Conservation (phyloP, 805 yeast genomes). For the Sungouiozyma intestinalis region DNA sequence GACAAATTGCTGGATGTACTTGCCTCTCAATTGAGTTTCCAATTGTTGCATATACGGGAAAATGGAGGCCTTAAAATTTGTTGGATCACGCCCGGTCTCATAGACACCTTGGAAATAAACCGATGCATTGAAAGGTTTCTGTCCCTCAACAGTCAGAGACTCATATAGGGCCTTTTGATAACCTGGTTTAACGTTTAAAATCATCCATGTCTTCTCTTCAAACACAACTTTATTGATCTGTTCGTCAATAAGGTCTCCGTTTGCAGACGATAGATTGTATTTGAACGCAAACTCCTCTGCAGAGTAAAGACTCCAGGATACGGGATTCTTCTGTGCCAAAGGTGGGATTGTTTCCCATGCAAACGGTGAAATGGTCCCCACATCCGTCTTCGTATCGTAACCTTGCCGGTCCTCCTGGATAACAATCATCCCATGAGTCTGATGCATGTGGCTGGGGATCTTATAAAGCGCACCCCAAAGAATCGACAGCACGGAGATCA, state of each 20-base stretch:
- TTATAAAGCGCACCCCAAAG: slow-evolving; percentile 31
- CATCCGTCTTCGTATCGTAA: slow-evolving; percentile 1
- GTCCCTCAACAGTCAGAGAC: slow-evolving; percentile 1
- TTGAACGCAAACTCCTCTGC: slow-evolving; percentile 16
- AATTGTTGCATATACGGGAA: slow-evolving; percentile 15
- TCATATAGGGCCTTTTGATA: neutral
- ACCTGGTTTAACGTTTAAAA: slow-evolving; percentile 36
- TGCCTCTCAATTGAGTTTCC: neutral
- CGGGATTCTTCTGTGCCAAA: slow-evolving; percentile 9
- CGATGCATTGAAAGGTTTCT: slow-evolving; percentile 4
- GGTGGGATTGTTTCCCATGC: slow-evolving; percentile 2
- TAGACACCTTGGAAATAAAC: slow-evolving; percentile 33
- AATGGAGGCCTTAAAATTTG: slow-evolving; percentile 37
- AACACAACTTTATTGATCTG: slow-evolving; percentile 38
- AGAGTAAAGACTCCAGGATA: slow-evolving; percentile 25
- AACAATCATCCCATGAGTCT: slow-evolving; percentile 24
- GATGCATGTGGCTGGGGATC: slow-evolving; percentile 12
- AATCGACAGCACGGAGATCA: slow-evolving; percentile 17
- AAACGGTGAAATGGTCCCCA: slow-evolving; percentile 8
- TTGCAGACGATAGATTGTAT: slow-evolving; percentile 8
- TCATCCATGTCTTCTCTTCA: slow-evolving; percentile 52
- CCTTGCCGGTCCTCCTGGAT: slow-evolving; percentile 20
- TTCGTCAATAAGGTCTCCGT: slow-evolving; percentile 16
- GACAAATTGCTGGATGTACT: neutral
- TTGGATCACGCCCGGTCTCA: slow-evolving; percentile 57